These are phyloP conservation scores for Emiliania huxleyi DNA, from an alignment of 78 protist species.

Conservation along the genomic window DNA sequence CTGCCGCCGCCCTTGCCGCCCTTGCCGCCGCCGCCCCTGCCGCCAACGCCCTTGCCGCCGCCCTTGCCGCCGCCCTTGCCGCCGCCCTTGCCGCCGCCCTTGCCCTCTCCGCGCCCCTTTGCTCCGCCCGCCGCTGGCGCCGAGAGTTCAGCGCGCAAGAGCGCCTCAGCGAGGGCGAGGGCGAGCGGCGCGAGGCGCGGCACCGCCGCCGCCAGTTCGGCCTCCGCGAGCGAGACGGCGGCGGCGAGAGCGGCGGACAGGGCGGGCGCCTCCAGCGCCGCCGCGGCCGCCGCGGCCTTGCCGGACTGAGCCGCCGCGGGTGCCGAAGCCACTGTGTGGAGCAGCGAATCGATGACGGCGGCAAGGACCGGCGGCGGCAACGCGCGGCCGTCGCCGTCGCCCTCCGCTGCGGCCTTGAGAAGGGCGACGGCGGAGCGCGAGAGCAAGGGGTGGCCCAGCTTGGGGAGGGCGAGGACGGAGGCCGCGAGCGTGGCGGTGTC, in stretches of 20 bases:
- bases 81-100: background rate
- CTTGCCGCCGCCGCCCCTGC: too few species aligned
- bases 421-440: background rate
- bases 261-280: background rate
- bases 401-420: background rate
- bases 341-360: background rate
- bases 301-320: background rate
- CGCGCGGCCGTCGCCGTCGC: background rate
- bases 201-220: background rate
- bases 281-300: background rate
- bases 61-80: background rate
- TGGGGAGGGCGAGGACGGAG: background rate
- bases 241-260: background rate
- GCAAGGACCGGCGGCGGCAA: background rate
- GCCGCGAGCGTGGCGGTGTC: background rate
- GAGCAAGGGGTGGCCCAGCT: background rate
- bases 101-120: too few species aligned
- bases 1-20: background rate
- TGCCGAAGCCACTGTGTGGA: background rate
- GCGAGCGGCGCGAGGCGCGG: background rate
- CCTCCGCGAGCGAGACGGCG: background rate
- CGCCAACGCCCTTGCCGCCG: background rate
- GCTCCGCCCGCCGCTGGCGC: too few species aligned
- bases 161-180: background rate
- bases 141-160: background rate